Evolutionary conservation across 2,329 filamentous ascomycete species (phyloP), one percentile per base, ranked within the genome.

Genomic region (Dichotomopilus funicola): DNA sequence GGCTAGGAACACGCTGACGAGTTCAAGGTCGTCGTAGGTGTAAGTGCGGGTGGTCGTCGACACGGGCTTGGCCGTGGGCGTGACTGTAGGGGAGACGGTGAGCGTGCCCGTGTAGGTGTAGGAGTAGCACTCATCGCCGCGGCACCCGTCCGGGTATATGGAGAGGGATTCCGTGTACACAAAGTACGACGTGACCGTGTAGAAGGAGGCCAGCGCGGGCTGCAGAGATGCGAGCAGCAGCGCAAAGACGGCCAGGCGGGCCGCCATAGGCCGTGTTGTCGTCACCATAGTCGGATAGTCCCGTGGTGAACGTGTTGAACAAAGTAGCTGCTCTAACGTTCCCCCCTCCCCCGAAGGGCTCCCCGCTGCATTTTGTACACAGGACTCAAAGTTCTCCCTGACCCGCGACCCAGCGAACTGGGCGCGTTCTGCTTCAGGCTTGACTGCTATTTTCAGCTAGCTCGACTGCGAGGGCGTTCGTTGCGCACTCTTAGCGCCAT

Each of bases 101-200:
- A 33, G n/a, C 1, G 46, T 56, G 2, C 4, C 1, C 2, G 52
- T 51, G 8, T 31, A 27, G 2, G 55, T 57, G 41, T 49, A 51
- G 41, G 13, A 34, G 11, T 13, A 37, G 42, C 54, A 53, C 37
- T 31, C n/a, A 7, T 37, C 9, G 33, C 44, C 35, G 13, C 45
- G 35, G 11, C 43, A 50, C 5, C 33, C 36, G 7, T 40, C 34
- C 12, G 3, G 7, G n/a, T 42, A 13, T n/a, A 19, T n/a, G 12
- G 27, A 27, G 4, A n/a, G 1, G 2, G n/a, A 49, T 9, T 33
- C 11, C 10, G n/a, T 45, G 6, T 48, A 3, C 13, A 48, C 50
- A 42, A 13, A 53, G 43, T 54, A 58, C 5, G 31, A 38, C 0
- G 58, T 60, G 34, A 58, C 50, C 0, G 55, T 56, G 52, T 54